Evolutionary conservation across 148 eudicot genomes (phyloP).

Genomic region (Nepenthes gracilis): DNA sequence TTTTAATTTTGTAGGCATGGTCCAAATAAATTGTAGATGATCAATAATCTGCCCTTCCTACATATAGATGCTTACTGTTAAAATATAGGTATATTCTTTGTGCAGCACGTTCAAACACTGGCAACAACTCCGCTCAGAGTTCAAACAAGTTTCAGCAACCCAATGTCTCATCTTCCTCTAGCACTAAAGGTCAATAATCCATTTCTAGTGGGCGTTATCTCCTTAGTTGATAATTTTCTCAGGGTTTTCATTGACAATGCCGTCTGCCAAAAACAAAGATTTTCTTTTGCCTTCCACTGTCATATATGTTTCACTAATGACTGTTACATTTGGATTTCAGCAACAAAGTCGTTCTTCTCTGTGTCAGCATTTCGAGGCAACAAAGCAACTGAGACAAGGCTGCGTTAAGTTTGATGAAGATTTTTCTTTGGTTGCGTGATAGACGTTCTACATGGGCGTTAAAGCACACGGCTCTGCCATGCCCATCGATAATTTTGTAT

Average conservation of each 20-base stretch:
- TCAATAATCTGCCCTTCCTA: not conserved
- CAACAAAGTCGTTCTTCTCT: constrained; percentile 61
- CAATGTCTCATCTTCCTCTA: not conserved
- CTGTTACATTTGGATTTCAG: constrained; percentile 30
- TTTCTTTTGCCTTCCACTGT: not conserved
- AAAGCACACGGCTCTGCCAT: too few relatives aligned
- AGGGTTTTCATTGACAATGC: not conserved
- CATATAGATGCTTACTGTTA: not conserved
- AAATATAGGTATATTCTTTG: not conserved
- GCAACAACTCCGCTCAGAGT: constrained; percentile 36
- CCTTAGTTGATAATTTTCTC: not conserved
- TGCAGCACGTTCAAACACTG: constrained; percentile 40
- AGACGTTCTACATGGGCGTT: too few relatives aligned
- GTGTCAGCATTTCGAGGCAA: constrained; percentile 58
- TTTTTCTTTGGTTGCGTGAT: too few relatives aligned
- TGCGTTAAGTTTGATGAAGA: constrained; percentile 4
- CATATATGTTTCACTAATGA: not conserved
- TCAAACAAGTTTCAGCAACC: constrained; percentile 9
- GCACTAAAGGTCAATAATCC: constrained; percentile 4
- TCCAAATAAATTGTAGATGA: not conserved
- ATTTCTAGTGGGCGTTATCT: not conserved
- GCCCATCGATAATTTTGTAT: too few relatives aligned
- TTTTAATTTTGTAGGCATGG: not conserved
- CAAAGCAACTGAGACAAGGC: constrained; percentile 29
- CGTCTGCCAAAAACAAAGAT: not conserved